A percentile compares a stretch with the other conserved stretches of the same genome.
phyloP scores from a whole-genome alignment of 2,329 filamentous ascomycete species.

The Nannizziopsis arthrosporioides region DNA sequence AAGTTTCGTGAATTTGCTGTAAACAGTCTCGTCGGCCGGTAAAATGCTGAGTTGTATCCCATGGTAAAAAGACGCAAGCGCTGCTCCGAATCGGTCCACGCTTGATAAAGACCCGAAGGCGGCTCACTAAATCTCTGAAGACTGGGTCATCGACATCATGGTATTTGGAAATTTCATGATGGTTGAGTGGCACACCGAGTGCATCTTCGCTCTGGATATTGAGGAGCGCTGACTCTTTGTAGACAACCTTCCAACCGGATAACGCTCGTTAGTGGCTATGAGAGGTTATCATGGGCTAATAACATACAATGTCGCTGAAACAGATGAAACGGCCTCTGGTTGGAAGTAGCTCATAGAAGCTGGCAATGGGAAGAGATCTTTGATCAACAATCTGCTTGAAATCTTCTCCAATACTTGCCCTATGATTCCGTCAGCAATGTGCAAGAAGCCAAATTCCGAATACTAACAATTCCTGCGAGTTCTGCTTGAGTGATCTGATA shows the following conservation, averaged over 20 bases:
- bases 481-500: background rate
- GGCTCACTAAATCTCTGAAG: background rate
- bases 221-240: slow-evolving; percentile 4
- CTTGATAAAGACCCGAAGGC: background rate
- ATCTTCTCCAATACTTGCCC: background rate
- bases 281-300: too few species aligned
- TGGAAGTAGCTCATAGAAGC: background rate
- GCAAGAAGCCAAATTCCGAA: background rate
- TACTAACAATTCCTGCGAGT: background rate
- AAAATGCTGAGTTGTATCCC: slow-evolving; percentile 2
- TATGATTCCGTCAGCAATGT: background rate
- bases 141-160: background rate
- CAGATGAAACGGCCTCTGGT: background rate
- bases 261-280: background rate
- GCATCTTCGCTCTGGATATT: slow-evolving; percentile 1
- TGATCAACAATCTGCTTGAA: background rate
- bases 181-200: slow-evolving; percentile 1
- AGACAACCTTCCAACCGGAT: background rate
- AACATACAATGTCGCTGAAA: background rate
- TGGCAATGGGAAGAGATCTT: background rate
- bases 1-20: slow-evolving; percentile 3
- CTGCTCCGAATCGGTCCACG: background rate
- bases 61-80: slow-evolving; percentile 1
- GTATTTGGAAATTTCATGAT: slow-evolving; percentile 7
- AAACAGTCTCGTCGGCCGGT: background rate